These are phyloP conservation scores for Vaccinium darrowii DNA, from an alignment of 148 eudicot genomes.

Conservation along the genomic window DNA sequence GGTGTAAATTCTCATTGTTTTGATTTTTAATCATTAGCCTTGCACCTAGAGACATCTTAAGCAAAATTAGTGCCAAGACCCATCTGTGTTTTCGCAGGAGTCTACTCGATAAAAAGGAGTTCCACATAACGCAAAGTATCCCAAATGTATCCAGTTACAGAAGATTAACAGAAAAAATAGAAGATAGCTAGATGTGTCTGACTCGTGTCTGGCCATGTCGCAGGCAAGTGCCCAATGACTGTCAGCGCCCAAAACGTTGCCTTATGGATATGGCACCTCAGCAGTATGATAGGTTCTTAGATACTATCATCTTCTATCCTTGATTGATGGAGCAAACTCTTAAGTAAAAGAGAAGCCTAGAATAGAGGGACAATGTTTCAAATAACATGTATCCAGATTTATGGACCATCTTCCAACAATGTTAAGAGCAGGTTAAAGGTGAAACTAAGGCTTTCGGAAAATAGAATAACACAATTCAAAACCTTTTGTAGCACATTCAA, in stretches of 20 bases:
- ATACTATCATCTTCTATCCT: neutral
- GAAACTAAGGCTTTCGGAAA: neutral
- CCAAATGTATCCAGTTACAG: neutral
- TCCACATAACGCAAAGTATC: neutral
- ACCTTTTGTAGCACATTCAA: conserved; percentile 85
- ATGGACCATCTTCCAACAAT: neutral
- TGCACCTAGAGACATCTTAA: neutral
- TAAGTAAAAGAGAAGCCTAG: neutral
- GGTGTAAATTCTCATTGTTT: neutral
- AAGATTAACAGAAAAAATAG: neutral
- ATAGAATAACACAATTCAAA: conserved; percentile 12
- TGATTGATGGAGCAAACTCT: neutral
- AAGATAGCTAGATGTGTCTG: neutral
- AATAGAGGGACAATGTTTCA: neutral
- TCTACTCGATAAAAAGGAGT: neutral
- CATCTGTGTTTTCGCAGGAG: neutral
- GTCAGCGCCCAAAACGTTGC: neutral
- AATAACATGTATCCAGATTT: neutral
- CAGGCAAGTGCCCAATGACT: neutral
- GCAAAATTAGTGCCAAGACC: neutral
- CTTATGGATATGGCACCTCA: neutral
- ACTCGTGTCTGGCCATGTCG: neutral
- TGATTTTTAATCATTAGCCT: neutral
- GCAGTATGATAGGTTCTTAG: neutral
- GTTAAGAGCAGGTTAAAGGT: neutral